A percentile compares a stretch with the other conserved stretches of the same genome.
These are phyloP conservation scores for Sporothrix variecibatus DNA, from an alignment of 2,329 filamentous ascomycete genomes.

Conservation along the genomic window DNA sequence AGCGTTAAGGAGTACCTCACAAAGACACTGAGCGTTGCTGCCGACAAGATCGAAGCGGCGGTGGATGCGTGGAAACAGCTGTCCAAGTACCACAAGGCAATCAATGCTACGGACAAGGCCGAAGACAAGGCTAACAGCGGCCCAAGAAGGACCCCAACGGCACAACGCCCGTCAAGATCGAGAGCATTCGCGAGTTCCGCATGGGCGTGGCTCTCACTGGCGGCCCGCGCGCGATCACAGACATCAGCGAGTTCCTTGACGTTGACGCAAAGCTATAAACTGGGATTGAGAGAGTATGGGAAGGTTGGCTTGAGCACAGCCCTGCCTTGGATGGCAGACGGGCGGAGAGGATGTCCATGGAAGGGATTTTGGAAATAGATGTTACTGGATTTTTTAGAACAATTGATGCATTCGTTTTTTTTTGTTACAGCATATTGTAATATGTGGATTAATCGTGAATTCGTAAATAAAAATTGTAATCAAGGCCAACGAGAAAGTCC, in stretches of 20 bases:
- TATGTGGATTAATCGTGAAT: not conserved
- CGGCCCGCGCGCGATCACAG: constrained; percentile 71
- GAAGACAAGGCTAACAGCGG: constrained; percentile 40
- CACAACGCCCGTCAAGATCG: constrained; percentile 64
- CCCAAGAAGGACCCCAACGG: constrained; percentile 47
- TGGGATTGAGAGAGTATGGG: not conserved
- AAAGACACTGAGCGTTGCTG: constrained; percentile 48
- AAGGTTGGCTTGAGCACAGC: not conserved
- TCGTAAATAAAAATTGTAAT: not conserved
- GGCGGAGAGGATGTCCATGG: not conserved
- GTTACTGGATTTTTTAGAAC: not conserved
- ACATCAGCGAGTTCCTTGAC: constrained; percentile 84
- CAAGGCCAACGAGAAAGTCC: not conserved
- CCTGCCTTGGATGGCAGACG: not conserved
- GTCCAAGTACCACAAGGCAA: constrained; percentile 33
- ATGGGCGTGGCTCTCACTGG: constrained; percentile 70
- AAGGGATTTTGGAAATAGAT: not conserved
- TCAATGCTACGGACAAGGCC: constrained; percentile 38
- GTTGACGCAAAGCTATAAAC: constrained; percentile 74
- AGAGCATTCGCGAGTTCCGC: constrained; percentile 80
- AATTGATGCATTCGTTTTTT: not conserved
- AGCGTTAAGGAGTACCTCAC: constrained; percentile 54
- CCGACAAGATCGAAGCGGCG: constrained; percentile 51
- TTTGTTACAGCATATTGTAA: not conserved
- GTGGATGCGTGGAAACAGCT: constrained; percentile 42